These are phyloP conservation scores for Leccinum sublutescens DNA, from an alignment of 768 basidiomycete genomes.

Conservation along the genomic window DNA sequence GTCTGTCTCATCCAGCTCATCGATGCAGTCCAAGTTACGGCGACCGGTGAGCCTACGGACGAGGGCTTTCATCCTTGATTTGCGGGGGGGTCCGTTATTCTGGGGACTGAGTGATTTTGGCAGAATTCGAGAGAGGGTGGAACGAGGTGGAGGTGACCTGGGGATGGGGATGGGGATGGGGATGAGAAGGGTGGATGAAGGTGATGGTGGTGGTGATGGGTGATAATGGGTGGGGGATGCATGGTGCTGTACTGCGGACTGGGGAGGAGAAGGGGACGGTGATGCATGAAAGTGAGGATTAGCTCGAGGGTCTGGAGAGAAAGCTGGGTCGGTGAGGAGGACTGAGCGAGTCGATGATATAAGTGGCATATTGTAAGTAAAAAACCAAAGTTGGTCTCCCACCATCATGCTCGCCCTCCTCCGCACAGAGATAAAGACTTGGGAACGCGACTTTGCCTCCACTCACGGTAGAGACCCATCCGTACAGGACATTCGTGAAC, in stretches of 20 bases:
- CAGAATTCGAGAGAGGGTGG: not conserved
- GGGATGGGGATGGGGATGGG: not conserved
- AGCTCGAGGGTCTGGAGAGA: slow-evolving; percentile 52
- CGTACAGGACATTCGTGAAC: slow-evolving; percentile 66
- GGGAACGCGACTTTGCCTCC: slow-evolving; percentile 69
- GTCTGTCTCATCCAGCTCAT: slow-evolving; percentile 75
- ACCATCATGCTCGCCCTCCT: slow-evolving; percentile 32
- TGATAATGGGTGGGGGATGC: slow-evolving; percentile 2
- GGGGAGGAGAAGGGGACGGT: slow-evolving; percentile 14
- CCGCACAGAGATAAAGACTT: slow-evolving; percentile 70
- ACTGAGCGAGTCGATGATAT: not conserved
- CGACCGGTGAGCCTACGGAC: slow-evolving; percentile 26
- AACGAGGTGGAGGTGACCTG: not conserved
- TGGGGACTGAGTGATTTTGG: not conserved
- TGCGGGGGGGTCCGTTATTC: slow-evolving; percentile 13
- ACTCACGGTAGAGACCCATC: slow-evolving; percentile 57
- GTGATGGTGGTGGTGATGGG: no score
- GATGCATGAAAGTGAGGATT: slow-evolving; percentile 41
- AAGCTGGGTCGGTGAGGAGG: slow-evolving; percentile 16
- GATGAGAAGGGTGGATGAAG: not conserved
- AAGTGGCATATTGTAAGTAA: not conserved
- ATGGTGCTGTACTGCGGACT: not conserved
- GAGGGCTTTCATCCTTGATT: slow-evolving; percentile 25
- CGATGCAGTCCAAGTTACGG: slow-evolving; percentile 60
- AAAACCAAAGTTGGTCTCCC: not conserved